Percentiles rank a stretch among this genome's conserved stretches.
Conservation (phyloP, 805 yeast genomes). For the Cyberlindnera americana region DNA sequence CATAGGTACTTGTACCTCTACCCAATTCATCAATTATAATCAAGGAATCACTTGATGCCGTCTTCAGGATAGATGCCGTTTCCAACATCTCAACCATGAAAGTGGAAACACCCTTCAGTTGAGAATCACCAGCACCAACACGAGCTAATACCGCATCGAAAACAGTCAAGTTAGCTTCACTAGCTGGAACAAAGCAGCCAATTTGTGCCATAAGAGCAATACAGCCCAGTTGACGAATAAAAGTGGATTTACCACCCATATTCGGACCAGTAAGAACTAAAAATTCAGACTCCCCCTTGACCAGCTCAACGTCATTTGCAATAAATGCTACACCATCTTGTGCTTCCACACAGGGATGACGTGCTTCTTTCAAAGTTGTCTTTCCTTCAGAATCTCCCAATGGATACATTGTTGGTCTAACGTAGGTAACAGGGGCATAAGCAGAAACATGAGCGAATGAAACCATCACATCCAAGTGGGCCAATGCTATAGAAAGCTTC, state of each 20-base stretch:
- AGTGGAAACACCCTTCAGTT: slow-evolving; percentile 93
- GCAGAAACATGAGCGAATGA: slow-evolving; percentile 83
- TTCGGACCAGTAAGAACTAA: slow-evolving; percentile 91
- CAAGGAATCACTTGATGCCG: slow-evolving; percentile 74
- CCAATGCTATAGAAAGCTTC: slow-evolving; percentile 57
- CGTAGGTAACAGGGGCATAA: slow-evolving; percentile 79
- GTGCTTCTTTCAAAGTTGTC: slow-evolving; percentile 62
- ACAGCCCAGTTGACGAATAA: slow-evolving; percentile 85
- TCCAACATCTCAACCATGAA: slow-evolving; percentile 97
- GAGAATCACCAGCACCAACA: slow-evolving; percentile 99
- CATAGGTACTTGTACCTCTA: slow-evolving; percentile 76
- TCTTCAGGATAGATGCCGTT: slow-evolving; percentile 79
- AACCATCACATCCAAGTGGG: slow-evolving; percentile 78
- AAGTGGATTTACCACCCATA: slow-evolving; percentile 97
- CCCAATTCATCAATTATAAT: slow-evolving; percentile 94
- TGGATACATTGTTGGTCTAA: slow-evolving; percentile 66
- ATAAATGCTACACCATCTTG: slow-evolving; percentile 91
- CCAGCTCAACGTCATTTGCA: slow-evolving; percentile 78
- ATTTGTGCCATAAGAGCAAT: slow-evolving; percentile 84
- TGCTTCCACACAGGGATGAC: slow-evolving; percentile 93
- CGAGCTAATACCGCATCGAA: slow-evolving; percentile 92
- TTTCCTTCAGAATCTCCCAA: slow-evolving; percentile 43
- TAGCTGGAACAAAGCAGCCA: slow-evolving; percentile 85
- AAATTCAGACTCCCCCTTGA: slow-evolving; percentile 59
- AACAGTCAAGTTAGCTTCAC: slow-evolving; percentile 71